Percentiles rank a stretch among this genome's conserved stretches.
Evolutionary conservation across 768 basidiomycete species (phyloP).

Genomic region (Boletus sensibilis): DNA sequence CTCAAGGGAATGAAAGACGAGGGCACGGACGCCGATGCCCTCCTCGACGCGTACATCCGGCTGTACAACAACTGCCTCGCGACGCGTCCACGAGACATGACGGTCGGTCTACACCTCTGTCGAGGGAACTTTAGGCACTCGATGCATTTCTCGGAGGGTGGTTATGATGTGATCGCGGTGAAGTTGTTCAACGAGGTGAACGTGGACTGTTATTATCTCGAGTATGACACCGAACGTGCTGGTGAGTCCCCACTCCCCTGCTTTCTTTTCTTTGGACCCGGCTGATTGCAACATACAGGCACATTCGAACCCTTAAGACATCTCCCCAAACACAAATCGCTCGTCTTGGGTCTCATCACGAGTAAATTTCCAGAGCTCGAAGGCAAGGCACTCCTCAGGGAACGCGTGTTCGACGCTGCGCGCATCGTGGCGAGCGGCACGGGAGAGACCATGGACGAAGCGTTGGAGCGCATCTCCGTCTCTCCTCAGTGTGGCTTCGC

Average conservation of each 20-base stretch:
- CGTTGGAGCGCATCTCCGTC: slow-evolving; percentile 39
- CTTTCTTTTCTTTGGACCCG: not conserved
- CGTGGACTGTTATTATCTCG: slow-evolving; percentile 46
- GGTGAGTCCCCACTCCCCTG: slow-evolving; percentile 23
- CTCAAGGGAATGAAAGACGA: slow-evolving; percentile 56
- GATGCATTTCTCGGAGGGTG: slow-evolving; percentile 45
- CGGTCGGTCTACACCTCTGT: slow-evolving; percentile 43
- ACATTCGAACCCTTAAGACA: slow-evolving; percentile 34
- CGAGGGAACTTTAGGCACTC: slow-evolving; percentile 36
- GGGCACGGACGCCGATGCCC: slow-evolving; percentile 58
- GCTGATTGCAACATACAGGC: slow-evolving; percentile 3
- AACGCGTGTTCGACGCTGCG: slow-evolving; percentile 44
- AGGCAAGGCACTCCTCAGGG: slow-evolving; percentile 38
- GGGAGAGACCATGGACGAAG: slow-evolving; percentile 38
- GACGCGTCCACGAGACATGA: slow-evolving; percentile 40
- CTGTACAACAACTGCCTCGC: slow-evolving; percentile 41
- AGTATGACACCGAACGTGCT: slow-evolving; percentile 48
- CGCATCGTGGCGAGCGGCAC: slow-evolving; percentile 40
- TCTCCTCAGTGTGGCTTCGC: slow-evolving; percentile 56
- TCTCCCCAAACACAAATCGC: slow-evolving; percentile 37
- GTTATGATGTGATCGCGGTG: slow-evolving; percentile 44
- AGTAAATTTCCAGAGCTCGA: slow-evolving; percentile 46
- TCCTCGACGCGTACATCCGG: slow-evolving; percentile 59
- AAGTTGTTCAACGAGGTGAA: slow-evolving; percentile 46
- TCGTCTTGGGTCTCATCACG: slow-evolving; percentile 45